Percentiles rank a stretch among this genome's conserved stretches.
Evolutionary conservation across 2,329 filamentous ascomycete genomes (phyloP).

Genomic region (Chaetomium sp.): DNA sequence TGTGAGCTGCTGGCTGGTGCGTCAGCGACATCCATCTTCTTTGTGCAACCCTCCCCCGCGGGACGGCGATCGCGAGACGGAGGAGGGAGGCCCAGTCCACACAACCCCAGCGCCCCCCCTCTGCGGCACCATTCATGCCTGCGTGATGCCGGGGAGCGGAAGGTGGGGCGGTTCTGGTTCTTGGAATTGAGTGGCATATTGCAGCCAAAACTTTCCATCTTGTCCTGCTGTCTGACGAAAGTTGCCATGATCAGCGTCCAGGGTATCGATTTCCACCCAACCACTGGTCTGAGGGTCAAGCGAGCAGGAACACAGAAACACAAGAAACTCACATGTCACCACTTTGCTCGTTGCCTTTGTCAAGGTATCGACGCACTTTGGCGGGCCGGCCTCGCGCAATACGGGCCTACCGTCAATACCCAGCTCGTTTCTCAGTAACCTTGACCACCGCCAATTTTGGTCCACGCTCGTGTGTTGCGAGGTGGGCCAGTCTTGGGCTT

Average conservation of each 20-base stretch:
- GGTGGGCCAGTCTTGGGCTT: conserved; percentile 7
- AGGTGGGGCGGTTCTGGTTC: conserved; percentile 6
- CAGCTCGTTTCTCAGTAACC: not conserved
- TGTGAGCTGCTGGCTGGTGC: not conserved
- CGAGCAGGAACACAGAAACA: not conserved
- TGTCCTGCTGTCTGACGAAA: conserved; percentile 5
- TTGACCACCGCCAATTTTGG: not conserved
- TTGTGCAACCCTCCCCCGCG: not conserved
- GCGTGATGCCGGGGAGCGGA: conserved; percentile 8
- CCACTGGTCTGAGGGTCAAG: not conserved
- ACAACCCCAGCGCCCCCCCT: not conserved
- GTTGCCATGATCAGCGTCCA: conserved; percentile 21
- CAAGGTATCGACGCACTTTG: not conserved
- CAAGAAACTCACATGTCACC: not conserved
- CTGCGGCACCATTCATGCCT: not conserved
- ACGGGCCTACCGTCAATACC: not conserved
- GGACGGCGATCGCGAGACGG: not conserved
- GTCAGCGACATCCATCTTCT: not conserved
- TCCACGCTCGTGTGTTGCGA: not conserved
- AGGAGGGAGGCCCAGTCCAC: not conserved
- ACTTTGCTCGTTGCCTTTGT: not conserved
- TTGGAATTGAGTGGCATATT: not conserved
- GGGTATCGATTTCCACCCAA: not conserved
- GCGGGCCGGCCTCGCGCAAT: not conserved
- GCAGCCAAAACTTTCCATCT: conserved; percentile 11